These are phyloP conservation scores for Boletus sp. DNA, from an alignment of 1,284 basidiomycete species.

Conservation along the genomic window DNA sequence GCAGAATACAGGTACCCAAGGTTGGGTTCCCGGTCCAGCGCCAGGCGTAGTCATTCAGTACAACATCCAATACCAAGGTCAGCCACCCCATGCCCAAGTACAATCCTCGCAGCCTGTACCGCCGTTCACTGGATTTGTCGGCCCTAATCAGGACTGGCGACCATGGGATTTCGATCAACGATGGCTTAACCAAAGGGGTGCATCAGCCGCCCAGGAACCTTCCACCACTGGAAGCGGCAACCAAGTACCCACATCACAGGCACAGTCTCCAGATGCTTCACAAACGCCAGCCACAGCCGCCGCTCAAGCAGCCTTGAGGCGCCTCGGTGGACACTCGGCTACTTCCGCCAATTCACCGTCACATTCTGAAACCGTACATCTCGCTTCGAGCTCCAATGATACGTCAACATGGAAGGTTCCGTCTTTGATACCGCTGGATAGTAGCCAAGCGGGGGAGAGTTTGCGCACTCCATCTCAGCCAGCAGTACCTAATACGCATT, in stretches of 20 bases:
- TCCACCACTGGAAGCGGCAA: constrained; percentile 8
- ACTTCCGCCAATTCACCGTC: constrained; percentile 1
- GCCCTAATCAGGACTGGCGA: constrained; percentile 61
- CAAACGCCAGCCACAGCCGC: constrained; percentile 42
- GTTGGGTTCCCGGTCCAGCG: constrained; percentile 31
- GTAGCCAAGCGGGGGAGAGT: constrained; percentile 16
- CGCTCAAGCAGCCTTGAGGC: constrained; percentile 42
- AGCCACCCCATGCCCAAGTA: constrained; percentile 24
- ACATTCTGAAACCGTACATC: constrained; percentile 8
- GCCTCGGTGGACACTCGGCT: constrained; percentile 24
- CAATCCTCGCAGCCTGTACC: constrained; percentile 39
- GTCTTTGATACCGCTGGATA: constrained; percentile 51
- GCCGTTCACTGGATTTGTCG: constrained; percentile 53
- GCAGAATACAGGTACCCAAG: constrained; percentile 28
- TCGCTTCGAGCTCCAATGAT: constrained; percentile 11
- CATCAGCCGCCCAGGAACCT: constrained; percentile 4
- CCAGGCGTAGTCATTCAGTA: constrained; percentile 51
- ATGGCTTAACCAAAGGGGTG: constrained; percentile 23
- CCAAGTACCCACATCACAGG: constrained; percentile 12
- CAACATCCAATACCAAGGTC: constrained; percentile 50
- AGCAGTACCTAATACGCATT: neutral
- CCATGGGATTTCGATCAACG: constrained; percentile 47
- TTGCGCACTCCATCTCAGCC: constrained; percentile 6
- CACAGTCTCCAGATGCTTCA: constrained; percentile 10
- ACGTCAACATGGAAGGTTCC: constrained; percentile 36